Base-by-base conservation (phyloP, 768 basidiomycete species). In the Mycena crocata region DNA sequence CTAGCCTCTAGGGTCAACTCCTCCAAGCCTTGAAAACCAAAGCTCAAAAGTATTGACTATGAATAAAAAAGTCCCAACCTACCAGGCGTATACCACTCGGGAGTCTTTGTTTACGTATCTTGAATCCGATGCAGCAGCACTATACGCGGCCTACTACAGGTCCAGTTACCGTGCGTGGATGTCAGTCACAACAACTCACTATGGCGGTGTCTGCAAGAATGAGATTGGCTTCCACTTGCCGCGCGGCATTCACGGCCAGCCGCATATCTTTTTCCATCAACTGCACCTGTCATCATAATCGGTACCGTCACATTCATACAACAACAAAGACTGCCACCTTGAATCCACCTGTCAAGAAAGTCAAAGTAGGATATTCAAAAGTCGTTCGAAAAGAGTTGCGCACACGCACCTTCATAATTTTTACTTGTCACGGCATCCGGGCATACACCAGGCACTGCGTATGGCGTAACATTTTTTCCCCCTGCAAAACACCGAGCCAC, bases 221-320 rank as follows among this genome's bases (percentile, higher is more conserved):
- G 14, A 84, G 71, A 45, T 77, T 80, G n/a, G 80, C 82, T 35
- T 74, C 75, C 3, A 80, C 79, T 63, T 78, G 69, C 39, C 72
- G 69, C 8, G 83, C 81, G 26, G 81, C 81, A 21, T 77, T 75
- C 3, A 80, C 75, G 1, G 83, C 83, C 24, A 84, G 72, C 21
- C 72, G 67, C 73, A 83, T 78, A 45, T 83, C 82, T 71, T 84
- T 84, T 70, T 82, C 83, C 82, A 84, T 83, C 28, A 83, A 61
- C 52, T 84, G 80, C 7, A 84, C 76, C 82, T 83, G 56, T 37
- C 35, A 51, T 45, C 48, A 39, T 32, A 17, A 40, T 30, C 19
- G 1, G 10, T 14, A 21, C 3, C 26, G n/a, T 8, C 37, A 13
- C 14, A 54, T 28, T 40, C 13, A 21, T 28, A 65, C 31, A n/a